These are phyloP conservation scores for Fusarium gaditjirri DNA, from an alignment of 2,329 filamentous ascomycete genomes.

Conservation along the genomic window DNA sequence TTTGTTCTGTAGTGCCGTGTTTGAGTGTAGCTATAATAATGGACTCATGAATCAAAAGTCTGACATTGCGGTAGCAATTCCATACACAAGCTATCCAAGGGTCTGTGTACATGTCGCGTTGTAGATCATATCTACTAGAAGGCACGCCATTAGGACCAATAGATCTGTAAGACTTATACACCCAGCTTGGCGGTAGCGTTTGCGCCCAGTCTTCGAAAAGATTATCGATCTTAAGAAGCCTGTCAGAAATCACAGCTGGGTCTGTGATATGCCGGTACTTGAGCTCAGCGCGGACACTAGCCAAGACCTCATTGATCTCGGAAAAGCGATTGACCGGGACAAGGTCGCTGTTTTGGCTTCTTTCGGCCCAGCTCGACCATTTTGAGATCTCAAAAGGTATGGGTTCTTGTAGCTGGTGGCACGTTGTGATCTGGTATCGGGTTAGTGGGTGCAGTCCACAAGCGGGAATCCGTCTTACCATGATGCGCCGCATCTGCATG, in stretches of 20 bases:
- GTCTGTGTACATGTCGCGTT: slow-evolving; percentile 30
- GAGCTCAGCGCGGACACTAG: slow-evolving; percentile 13
- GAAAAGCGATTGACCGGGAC: slow-evolving; percentile 20
- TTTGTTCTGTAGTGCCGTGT: slow-evolving; percentile 12
- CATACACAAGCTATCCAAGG: slow-evolving; percentile 34
- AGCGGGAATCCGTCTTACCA: slow-evolving; percentile 2
- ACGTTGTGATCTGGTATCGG: slow-evolving; percentile 25
- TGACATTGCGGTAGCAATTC: slow-evolving; percentile 36
- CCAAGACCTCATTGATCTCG: slow-evolving; percentile 27
- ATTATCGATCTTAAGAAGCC: slow-evolving; percentile 24
- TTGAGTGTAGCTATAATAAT: slow-evolving; percentile 27
- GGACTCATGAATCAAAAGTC: slow-evolving; percentile 35
- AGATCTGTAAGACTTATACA: slow-evolving; percentile 21
- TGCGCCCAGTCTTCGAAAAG: slow-evolving; percentile 16
- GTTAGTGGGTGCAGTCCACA: background rate
- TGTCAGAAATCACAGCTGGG: slow-evolving; percentile 1
- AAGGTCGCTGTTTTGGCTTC: background rate
- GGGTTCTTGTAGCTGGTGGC: slow-evolving; percentile 39
- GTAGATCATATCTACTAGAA: slow-evolving; percentile 8
- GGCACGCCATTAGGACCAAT: slow-evolving; percentile 2
- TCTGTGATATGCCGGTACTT: slow-evolving; percentile 24
- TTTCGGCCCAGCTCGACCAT: slow-evolving; percentile 34
- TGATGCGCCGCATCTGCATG: slow-evolving; percentile 32
- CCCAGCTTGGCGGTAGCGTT: slow-evolving; percentile 9
- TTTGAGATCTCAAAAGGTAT: slow-evolving; percentile 29